Conservation (phyloP, 1,284 basidiomycete genomes). For the Fomitiporia mediterranea region DNA sequence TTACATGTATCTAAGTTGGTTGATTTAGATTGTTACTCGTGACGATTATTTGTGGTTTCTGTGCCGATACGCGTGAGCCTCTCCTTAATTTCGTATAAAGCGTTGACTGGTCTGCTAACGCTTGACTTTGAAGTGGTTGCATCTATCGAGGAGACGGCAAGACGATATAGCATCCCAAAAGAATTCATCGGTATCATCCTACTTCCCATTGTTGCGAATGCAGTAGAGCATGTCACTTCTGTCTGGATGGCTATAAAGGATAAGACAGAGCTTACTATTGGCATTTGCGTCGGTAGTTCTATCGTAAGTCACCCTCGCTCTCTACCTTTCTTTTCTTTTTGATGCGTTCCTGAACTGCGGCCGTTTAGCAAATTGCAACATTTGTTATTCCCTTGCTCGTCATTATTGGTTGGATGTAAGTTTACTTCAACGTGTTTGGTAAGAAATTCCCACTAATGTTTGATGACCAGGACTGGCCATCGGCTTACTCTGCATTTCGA, state of each 20-base stretch:
- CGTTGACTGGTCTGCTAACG: conserved; percentile 10
- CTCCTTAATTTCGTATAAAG: neutral
- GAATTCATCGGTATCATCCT: conserved; percentile 75
- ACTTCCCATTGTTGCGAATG: conserved; percentile 72
- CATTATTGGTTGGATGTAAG: conserved; percentile 77
- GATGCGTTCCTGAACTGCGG: conserved; percentile 8
- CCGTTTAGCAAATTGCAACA: conserved; percentile 77
- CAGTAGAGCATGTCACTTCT: conserved; percentile 77
- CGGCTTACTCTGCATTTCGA: conserved; percentile 82
- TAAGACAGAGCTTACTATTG: conserved; percentile 84
- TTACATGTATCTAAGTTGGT: neutral
- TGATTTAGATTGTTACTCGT: conserved; percentile 53
- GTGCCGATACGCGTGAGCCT: conserved; percentile 70
- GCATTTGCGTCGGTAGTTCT: conserved; percentile 85
- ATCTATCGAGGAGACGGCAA: conserved; percentile 86
- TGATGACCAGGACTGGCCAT: conserved; percentile 53
- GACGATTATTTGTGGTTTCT: conserved; percentile 81
- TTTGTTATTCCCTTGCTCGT: conserved; percentile 85
- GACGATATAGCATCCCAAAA: conserved; percentile 77
- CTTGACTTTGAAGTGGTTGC: conserved; percentile 62
- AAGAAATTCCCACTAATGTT: conserved; percentile 19
- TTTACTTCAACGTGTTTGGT: conserved; percentile 12
- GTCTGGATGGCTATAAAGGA: conserved; percentile 90
- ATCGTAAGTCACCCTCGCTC: conserved; percentile 67
- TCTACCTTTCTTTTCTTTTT: too few species aligned